A percentile compares a stretch with the other conserved stretches of the same genome.
These are phyloP conservation scores for Coffea humblotiana DNA, from an alignment of 305 asterid species.

Conservation along the genomic window DNA sequence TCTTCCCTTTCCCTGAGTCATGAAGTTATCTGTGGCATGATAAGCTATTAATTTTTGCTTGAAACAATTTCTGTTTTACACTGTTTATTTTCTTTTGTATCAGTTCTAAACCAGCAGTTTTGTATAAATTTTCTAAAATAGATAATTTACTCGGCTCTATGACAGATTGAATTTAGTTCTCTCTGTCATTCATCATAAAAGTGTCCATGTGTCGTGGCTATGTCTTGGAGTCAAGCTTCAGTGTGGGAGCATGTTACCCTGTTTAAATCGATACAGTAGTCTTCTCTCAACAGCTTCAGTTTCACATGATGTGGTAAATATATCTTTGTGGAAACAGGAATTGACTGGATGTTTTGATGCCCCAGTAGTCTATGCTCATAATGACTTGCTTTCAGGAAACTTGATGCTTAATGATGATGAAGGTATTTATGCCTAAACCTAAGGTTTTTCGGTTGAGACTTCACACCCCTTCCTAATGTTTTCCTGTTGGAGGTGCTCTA, in stretches of 20 bases:
- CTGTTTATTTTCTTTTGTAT: neutral
- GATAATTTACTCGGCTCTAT: no score
- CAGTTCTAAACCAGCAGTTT: neutral
- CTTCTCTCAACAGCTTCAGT: neutral
- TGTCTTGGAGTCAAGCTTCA: neutral
- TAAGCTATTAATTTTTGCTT: slow-evolving; percentile 2
- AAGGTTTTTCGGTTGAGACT: slow-evolving; percentile 5
- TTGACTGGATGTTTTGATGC: slow-evolving; percentile 66
- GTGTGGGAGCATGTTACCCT: neutral
- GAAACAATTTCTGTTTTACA: neutral
- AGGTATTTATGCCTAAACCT: slow-evolving; percentile 49
- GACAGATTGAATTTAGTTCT: neutral
- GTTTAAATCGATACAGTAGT: neutral
- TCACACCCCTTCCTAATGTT: neutral
- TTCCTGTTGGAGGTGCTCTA: slow-evolving; percentile 6
- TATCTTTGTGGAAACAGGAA: slow-evolving; percentile 55
- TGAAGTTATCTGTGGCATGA: slow-evolving; percentile 1
- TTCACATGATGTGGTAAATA: neutral
- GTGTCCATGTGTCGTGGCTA: neutral
- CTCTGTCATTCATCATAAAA: neutral
- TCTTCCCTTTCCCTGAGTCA: neutral
- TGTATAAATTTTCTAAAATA: neutral
- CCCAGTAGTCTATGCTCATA: slow-evolving; percentile 79
- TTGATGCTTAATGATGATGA: slow-evolving; percentile 84
- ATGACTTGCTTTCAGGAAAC: slow-evolving; percentile 92